A percentile compares a stretch with the other conserved stretches of the same genome.
Conservation (phyloP, 805 yeast species). For the Blastobotrys peoriensis region DNA sequence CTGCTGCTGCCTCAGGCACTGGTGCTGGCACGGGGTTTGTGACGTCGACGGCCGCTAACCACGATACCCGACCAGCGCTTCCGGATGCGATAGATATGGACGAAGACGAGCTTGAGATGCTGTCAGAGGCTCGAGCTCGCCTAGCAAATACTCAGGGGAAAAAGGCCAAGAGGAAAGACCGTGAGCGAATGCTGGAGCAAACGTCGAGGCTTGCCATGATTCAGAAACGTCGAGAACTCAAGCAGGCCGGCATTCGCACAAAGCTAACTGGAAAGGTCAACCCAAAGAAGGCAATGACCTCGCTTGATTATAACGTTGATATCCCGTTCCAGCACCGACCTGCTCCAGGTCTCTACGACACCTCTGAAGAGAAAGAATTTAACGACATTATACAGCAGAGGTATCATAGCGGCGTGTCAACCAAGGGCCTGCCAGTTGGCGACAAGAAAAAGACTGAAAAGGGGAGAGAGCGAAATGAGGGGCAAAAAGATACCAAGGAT, state of each 20-base stretch:
- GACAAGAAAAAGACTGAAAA: slow-evolving; percentile 25
- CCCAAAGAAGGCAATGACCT: slow-evolving; percentile 45
- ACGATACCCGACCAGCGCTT: slow-evolving; percentile 72
- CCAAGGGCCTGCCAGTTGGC: slow-evolving; percentile 32
- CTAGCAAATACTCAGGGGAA: slow-evolving; percentile 90
- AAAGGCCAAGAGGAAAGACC: slow-evolving; percentile 82
- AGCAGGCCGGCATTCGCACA: slow-evolving; percentile 24
- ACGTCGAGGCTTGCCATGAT: slow-evolving; percentile 67
- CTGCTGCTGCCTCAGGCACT: slow-evolving; percentile 39
- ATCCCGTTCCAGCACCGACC: slow-evolving; percentile 74
- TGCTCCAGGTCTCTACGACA: slow-evolving; percentile 61
- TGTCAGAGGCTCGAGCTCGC: slow-evolving; percentile 90
- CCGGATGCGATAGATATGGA: slow-evolving; percentile 77
- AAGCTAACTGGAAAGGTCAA: slow-evolving; percentile 39
- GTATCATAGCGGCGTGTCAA: slow-evolving; percentile 13
- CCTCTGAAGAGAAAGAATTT: slow-evolving; percentile 46
- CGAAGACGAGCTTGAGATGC: slow-evolving; percentile 87
- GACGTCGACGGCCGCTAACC: slow-evolving; percentile 61
- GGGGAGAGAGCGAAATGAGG: slow-evolving; percentile 15
- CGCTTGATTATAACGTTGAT: slow-evolving; percentile 78
- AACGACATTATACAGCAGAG: slow-evolving; percentile 27
- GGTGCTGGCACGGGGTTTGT: slow-evolving; percentile 31
- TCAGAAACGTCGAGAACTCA: slow-evolving; percentile 51
- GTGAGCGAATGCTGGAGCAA: slow-evolving; percentile 79
- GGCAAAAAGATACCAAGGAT: slow-evolving; percentile 23